Evolutionary conservation across 768 basidiomycete genomes (phyloP).

Genomic region (Rickenella mellea): DNA sequence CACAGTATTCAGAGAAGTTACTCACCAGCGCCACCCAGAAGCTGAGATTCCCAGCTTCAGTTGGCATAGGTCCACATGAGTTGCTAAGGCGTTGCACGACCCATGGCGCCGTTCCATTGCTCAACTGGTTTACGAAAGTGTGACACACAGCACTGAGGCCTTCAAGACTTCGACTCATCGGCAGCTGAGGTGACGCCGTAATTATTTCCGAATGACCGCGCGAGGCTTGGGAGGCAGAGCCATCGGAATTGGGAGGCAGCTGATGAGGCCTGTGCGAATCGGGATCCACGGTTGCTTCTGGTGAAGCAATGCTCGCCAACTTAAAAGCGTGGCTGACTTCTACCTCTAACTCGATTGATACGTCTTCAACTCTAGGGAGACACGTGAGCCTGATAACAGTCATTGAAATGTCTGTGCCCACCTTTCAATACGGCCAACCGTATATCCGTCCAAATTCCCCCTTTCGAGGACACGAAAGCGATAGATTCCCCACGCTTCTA

Average conservation of each 20-base stretch:
- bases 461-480: conserved; percentile 85
- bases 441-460: conserved; percentile 82
- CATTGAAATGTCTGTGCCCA: conserved; percentile 14
- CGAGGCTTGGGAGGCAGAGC: too few species aligned
- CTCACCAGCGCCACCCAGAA: conserved; percentile 82
- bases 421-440: conserved; percentile 73
- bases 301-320: conserved; percentile 5
- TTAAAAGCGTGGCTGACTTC: neutral
- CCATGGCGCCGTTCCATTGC: conserved; percentile 81
- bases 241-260: too few species aligned
- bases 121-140: conserved; percentile 49
- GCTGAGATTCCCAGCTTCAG: conserved; percentile 59
- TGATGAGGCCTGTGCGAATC: too few species aligned
- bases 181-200: too few species aligned
- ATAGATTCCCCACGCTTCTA: conserved; percentile 60
- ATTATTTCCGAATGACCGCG: too few species aligned
- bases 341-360: conserved; percentile 4
- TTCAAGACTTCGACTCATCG: conserved; percentile 27
- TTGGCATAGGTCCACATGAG: conserved; percentile 71
- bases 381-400: conserved; percentile 19
- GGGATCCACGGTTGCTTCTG: neutral
- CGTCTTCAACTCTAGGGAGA: conserved; percentile 21
- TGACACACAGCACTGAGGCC: conserved; percentile 50
- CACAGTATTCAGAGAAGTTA: conserved; percentile 3
- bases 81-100: conserved; percentile 78